Base-by-base conservation (phyloP, 192 early-diverging fungal species). In the Backusella mclennaniae region DNA sequence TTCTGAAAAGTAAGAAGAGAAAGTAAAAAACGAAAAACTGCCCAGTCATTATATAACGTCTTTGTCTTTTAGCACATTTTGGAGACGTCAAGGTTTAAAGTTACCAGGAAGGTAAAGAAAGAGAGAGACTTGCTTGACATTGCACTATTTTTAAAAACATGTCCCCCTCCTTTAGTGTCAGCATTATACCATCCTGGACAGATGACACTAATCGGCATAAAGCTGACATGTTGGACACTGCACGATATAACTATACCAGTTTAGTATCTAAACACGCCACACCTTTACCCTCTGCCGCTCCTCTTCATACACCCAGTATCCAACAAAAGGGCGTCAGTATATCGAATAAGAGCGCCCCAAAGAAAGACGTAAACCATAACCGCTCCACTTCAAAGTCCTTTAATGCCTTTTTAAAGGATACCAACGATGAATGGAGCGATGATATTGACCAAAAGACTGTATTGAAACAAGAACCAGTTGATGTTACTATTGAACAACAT, bases 381-480 rank as follows among this genome's bases (percentile, higher is more conserved):
- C 75, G 74, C 17, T 53, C 69, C 29, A 59, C 78, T 39, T 73
- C 81, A 33, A 82, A 81, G 70, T 74, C 74, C 9, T 84, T 84
- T 33, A 71, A 76, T 49, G 77, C 73, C 35, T 86, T 84, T 78
- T 52, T 81, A 63, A 69, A 77, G 33, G 80, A 84, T 21, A 84
- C 83, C 38, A 82, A 86, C 69, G 81, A 83, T 23, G 85, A 83
- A 49, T 86, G 85, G 85, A 76, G 81, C 66, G 82, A 86, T 69
- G 49, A 59, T 42, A 78, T 76, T 52, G 76, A 63, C 26, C 56
- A 63, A 63, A 63, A 63, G 7, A 63, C 3, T 8, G 29, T 1
- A 3, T n/a, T 7, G 4, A 63, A 7, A 63, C 11, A 29, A 29
- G 26, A 29, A 2, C 21, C 56, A 14, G 19, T 17, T 0, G 56